A percentile compares a stretch with the other conserved stretches of the same genome.
These are phyloP conservation scores for Malus fusca DNA, from an alignment of 306 rosid species.

Conservation along the genomic window DNA sequence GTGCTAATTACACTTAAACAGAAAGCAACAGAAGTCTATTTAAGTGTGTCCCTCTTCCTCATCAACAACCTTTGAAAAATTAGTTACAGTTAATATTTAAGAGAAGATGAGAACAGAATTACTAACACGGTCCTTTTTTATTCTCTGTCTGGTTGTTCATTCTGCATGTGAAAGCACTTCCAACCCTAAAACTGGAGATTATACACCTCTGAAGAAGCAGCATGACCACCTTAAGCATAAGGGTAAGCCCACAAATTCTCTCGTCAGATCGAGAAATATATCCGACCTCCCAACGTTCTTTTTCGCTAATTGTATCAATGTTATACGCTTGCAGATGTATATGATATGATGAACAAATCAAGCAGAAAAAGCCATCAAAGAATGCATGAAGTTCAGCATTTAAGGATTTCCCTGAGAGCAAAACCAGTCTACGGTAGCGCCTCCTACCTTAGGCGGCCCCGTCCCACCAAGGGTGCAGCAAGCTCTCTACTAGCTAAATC, in stretches of 20 bases:
- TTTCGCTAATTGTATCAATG: neutral
- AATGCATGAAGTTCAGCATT: slow-evolving; percentile 17
- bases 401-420: neutral
- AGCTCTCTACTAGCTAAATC: slow-evolving; percentile 15
- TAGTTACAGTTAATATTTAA: neutral
- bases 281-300: neutral
- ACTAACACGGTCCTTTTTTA: slow-evolving; percentile 17
- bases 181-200: slow-evolving; percentile 5
- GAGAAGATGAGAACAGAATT: slow-evolving; percentile 6
- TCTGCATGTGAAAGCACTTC: slow-evolving; percentile 16
- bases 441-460: slow-evolving; percentile 26
- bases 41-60: neutral
- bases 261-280: neutral
- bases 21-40: neutral
- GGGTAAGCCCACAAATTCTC: slow-evolving; percentile 21
- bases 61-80: neutral
- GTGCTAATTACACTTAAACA: neutral
- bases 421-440: slow-evolving; percentile 28
- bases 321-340: slow-evolving; percentile 21
- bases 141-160: slow-evolving; percentile 26
- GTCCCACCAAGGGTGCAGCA: neutral
- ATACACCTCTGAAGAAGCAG: slow-evolving; percentile 9
- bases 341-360: slow-evolving; percentile 7
- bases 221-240: slow-evolving; percentile 6
- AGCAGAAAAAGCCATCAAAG: slow-evolving; percentile 14